A percentile compares a stretch with the other conserved stretches of the same genome.
phyloP scores from a whole-genome alignment of 352 stramenopile species.

The Pythium pyrilobum region DNA sequence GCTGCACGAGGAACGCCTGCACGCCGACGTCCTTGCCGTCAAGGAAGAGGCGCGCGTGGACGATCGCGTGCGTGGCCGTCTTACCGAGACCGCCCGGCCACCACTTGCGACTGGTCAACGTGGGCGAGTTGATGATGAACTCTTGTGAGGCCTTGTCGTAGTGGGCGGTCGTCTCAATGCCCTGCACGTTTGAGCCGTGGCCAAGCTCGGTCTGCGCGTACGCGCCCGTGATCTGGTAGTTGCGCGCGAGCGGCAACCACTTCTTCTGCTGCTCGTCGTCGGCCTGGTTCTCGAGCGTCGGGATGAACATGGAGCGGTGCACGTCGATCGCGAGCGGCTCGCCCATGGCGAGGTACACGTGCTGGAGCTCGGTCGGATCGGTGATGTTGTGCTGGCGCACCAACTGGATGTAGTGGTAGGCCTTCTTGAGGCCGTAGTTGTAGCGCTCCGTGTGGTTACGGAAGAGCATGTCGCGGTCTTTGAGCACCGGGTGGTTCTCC shows the following conservation, averaged over 20 bases:
- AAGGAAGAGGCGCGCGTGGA: conserved; percentile 82
- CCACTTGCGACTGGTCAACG: conserved; percentile 93
- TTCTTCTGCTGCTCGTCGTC: conserved; percentile 45
- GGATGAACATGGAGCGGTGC: conserved; percentile 58
- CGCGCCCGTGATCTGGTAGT: conserved; percentile 74
- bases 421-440: conserved; percentile 29
- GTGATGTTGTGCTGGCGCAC: conserved; percentile 25
- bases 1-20: conserved; percentile 92
- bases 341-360: conserved; percentile 28
- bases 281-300: conserved; percentile 68
- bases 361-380: conserved; percentile 19
- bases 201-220: conserved; percentile 96
- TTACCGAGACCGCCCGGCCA: conserved; percentile 92
- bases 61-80: conserved; percentile 90
- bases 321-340: conserved; percentile 43
- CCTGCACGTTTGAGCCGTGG: conserved; percentile 91
- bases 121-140: conserved; percentile 94
- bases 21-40: conserved; percentile 71
- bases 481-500: conserved; percentile 27
- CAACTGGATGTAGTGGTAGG: conserved; percentile 26
- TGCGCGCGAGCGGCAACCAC: conserved; percentile 60
- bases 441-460: conserved; percentile 37
- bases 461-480: conserved; percentile 27
- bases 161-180: conserved; percentile 89
- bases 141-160: conserved; percentile 88